Evolutionary conservation across 139 green algal species (phyloP), one percentile per base, ranked within the genome.

Genomic region (Chlamydomonas incerta): DNA sequence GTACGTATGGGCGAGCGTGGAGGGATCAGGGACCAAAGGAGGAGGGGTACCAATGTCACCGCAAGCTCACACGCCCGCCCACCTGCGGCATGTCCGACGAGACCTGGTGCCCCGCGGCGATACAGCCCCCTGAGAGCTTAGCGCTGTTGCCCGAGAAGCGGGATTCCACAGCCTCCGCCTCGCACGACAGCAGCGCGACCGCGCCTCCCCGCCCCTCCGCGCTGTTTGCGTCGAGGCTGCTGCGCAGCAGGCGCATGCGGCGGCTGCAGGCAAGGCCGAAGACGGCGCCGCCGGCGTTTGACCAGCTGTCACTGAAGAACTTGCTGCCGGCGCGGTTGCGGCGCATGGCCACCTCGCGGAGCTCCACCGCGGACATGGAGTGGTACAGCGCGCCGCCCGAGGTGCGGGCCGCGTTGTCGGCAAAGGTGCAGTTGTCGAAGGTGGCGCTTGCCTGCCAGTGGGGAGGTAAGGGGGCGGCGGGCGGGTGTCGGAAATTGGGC

Each of bases 161-260:
- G 1, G 46, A 65, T 26, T 37, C 29, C 41, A 58, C 71, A 3
- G 62, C 17, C 14, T 34, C 9, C 18, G 71, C 50, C 14, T 24
- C 47, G 46, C 71, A 77, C 47, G 71, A 77, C 37, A 65, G 21
- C 71, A 77, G 71, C 71, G 71, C 37, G 46, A 77, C 23, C 23
- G 26, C 71, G 8, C 71, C 71, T 1, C 71, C 71, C 10, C 50
- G 71, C 1, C 71, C 41, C 35, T 77, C 71, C 2, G 71, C 71
- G 33, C 34, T 21, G 71, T 77, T 77, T 11, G 37, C 13, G 23
- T 29, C 26, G 21, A 77, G 37, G 18, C 0, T 28, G 71, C 14
- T 35, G 46, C 50, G 15, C 0, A 9, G 33, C n/a, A 77, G 46
- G 5, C n/a, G 21, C 71, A 77, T 77, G 41, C 37, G 29, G 23